Percentiles rank a stretch among this genome's conserved stretches.
These are phyloP conservation scores for Clonostachys rhizophaga DNA, from an alignment of 2,329 filamentous ascomycete species.

Conservation along the genomic window DNA sequence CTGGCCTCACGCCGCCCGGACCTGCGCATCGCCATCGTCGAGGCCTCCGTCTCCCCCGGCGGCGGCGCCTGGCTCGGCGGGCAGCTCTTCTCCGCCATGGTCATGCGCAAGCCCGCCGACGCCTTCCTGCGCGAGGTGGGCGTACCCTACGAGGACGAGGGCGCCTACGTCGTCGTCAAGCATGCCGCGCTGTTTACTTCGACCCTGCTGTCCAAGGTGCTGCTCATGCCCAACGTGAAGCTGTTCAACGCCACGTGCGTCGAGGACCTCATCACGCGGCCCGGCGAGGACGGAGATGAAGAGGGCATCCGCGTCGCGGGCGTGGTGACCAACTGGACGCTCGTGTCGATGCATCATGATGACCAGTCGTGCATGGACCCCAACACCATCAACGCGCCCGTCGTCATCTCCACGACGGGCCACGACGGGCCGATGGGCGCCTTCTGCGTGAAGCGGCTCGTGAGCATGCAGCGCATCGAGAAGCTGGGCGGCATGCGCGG, in stretches of 20 bases:
- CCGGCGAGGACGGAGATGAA: slow-evolving; percentile 38
- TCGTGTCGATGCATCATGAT: slow-evolving; percentile 82
- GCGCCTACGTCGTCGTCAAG: slow-evolving; percentile 87
- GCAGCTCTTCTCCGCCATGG: slow-evolving; percentile 92
- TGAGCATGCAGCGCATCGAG: slow-evolving; percentile 79
- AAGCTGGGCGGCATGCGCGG: slow-evolving; percentile 89
- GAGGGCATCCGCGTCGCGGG: slow-evolving; percentile 68
- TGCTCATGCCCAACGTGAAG: slow-evolving; percentile 87
- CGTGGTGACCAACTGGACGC: slow-evolving; percentile 94
- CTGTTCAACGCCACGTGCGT: slow-evolving; percentile 93
- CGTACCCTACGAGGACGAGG: slow-evolving; percentile 84
- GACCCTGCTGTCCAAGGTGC: slow-evolving; percentile 77
- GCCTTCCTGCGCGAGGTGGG: slow-evolving; percentile 77
- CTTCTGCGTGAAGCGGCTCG: slow-evolving; percentile 86
- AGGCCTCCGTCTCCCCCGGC: slow-evolving; percentile 81
- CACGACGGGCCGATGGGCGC: slow-evolving; percentile 90
- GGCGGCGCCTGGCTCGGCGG: slow-evolving; percentile 91
- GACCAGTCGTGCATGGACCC: slow-evolving; percentile 96
- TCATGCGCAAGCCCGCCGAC: slow-evolving; percentile 90
- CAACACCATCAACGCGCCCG: slow-evolving; percentile 90
- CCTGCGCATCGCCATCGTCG: slow-evolving; percentile 86
- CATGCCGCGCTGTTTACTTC: slow-evolving; percentile 90
- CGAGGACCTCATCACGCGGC: slow-evolving; percentile 87
- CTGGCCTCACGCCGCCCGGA: slow-evolving; percentile 81
- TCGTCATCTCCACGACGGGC: slow-evolving; percentile 85